Evolutionary conservation across 2,329 filamentous ascomycete species (phyloP), one percentile per base, ranked within the genome.

Genomic region (Cladosporium cucumerinum): DNA sequence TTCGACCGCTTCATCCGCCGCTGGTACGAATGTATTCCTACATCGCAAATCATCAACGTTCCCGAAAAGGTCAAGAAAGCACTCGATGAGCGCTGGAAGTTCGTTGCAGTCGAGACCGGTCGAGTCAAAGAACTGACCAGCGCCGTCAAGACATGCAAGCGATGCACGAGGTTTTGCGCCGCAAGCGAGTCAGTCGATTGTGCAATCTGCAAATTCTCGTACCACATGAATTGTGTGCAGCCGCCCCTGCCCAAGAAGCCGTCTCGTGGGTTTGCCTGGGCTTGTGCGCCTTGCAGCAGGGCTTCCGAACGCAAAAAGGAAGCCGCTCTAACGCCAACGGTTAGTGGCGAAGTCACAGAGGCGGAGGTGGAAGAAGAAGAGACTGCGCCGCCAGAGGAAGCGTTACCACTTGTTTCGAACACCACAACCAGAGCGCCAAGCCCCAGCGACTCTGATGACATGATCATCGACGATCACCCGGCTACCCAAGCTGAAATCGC

Each of bases 1-100:
- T 98, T 96, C 78, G 95, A 99, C 80, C 91, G 95, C 66, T 99
- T 98, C 80, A 98, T 99, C 69, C 93, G 97, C 76, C 93, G 96
- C 68, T 93, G 94, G 78, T 98, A 98, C 83, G 95, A 99, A 73
- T 91, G 97, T 63, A 94, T 99, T 67, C 94, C 95, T 1, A 96
- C 93, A 16, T 87, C 85, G 66, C 88, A 91, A 73, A 95, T 99
- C 73, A 94, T 98, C 81, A 99, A 99, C 75, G 95, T 99, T 57
- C 95, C 95, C 5, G 89, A 90, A 70, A 92, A 90, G 75, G 94
- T 99, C 74, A 98, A 98, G 79, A 96, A 92, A 78, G 93, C 97
- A 64, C 85, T 99, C 55, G 92, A 98, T 77, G 92, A 97, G 79
- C 88, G 93, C 75, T 99, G 95, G 95, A 96, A 91, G 79, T 98